Evolutionary conservation across 768 basidiomycete genomes (phyloP).

Genomic region (Cyathus striatus): DNA sequence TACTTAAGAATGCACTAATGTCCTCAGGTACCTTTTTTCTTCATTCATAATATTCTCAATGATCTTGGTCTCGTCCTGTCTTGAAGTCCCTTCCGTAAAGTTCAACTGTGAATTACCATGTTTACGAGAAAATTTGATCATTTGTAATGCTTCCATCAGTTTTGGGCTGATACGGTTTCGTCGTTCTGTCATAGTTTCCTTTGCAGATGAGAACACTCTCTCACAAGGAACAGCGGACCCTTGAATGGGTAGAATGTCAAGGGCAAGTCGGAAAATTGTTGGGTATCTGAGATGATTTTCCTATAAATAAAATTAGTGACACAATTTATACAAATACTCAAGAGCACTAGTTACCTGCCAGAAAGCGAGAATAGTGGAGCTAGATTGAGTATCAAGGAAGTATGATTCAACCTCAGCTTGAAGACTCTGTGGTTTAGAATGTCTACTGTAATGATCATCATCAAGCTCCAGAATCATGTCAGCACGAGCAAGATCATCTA

Average conservation of each 20-base stretch:
- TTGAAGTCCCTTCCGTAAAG: constrained; percentile 19
- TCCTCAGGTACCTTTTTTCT: too few relatives aligned
- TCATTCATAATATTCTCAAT: too few relatives aligned
- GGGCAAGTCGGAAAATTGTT: constrained; percentile 17
- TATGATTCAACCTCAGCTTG: constrained; percentile 16
- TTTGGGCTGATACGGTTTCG: constrained; percentile 14
- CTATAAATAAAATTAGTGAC: constrained; percentile 3
- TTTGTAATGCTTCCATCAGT: constrained; percentile 21
- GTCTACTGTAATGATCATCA: too few relatives aligned
- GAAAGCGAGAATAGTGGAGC: constrained; percentile 6
- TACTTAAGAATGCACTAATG: too few relatives aligned
- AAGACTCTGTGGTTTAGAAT: too few relatives aligned
- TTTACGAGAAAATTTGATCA: constrained; percentile 21
- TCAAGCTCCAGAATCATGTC: too few relatives aligned
- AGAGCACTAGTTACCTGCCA: constrained; percentile 17
- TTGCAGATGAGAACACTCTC: constrained; percentile 21
- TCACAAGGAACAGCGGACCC: constrained; percentile 28
- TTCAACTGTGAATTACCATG: constrained; percentile 16
- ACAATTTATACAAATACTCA: not conserved
- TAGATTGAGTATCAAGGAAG: constrained; percentile 6
- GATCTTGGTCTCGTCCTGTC: too few relatives aligned
- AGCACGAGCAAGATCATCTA: too few relatives aligned
- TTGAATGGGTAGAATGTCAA: constrained; percentile 25
- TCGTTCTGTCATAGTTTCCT: constrained; percentile 20
- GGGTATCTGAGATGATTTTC: constrained; percentile 18